Conservation (phyloP, 176 grass and related monocot genomes). For the Cenchrus purpureus region DNA sequence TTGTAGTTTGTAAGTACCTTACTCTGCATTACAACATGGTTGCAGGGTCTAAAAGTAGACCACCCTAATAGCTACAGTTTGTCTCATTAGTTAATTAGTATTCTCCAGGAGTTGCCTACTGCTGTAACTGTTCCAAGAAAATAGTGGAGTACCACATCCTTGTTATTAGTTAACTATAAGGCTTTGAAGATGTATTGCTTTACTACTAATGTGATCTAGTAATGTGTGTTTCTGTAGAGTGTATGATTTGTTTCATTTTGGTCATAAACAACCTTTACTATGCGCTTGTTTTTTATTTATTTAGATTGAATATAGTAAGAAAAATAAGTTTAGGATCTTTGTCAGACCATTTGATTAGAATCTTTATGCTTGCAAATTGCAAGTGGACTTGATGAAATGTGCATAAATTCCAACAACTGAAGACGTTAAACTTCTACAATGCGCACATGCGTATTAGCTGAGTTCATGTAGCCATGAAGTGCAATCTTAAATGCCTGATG, state of each 20-base stretch:
- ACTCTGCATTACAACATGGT: neutral
- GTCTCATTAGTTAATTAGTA: neutral
- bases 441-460: neutral
- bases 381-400: neutral
- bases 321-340: neutral
- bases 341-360: neutral
- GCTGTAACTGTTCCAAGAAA: neutral
- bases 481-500: neutral
- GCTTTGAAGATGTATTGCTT: no score
- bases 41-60: neutral
- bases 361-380: neutral
- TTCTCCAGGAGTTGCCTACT: neutral
- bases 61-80: neutral
- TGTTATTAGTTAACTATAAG: no score
- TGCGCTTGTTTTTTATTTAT: neutral
- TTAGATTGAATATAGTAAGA: neutral
- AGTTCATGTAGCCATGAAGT: neutral
- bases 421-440: neutral
- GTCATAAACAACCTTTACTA: neutral
- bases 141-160: neutral
- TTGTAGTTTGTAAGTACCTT: constrained; percentile 24
- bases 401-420: neutral
- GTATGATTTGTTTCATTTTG: no score
- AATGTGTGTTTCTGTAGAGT: no score
- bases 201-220: no score